Conservation (phyloP, 768 basidiomycete species). For the Mrakia gelida region DNA sequence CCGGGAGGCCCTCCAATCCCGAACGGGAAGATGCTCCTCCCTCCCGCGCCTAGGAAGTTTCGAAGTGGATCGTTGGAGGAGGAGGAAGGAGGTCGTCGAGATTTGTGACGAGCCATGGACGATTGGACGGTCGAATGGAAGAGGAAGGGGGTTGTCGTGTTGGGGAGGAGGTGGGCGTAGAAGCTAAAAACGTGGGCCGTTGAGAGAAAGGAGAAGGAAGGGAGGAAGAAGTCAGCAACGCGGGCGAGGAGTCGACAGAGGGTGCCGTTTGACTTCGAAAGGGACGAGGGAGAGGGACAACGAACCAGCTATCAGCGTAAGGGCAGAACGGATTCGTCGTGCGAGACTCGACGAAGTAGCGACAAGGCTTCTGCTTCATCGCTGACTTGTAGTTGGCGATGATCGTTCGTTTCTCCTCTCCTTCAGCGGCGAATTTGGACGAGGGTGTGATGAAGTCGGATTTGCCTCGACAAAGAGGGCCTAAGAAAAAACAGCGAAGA, state of each 20-base stretch:
- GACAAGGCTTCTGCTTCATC: not conserved
- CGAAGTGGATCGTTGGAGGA: not conserved
- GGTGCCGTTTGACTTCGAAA: not conserved
- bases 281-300: not conserved
- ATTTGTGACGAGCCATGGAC: slow-evolving; percentile 2
- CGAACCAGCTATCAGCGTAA: not conserved
- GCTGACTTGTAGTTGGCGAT: slow-evolving; percentile 1
- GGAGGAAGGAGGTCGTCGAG: not conserved
- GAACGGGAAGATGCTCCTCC: not conserved
- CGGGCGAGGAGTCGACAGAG: not conserved
- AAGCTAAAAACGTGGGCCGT: not conserved
- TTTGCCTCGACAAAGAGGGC: slow-evolving; percentile 6
- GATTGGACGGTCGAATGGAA: not conserved
- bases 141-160: not conserved
- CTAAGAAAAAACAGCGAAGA: not conserved
- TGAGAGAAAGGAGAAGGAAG: not conserved
- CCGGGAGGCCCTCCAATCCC: not conserved
- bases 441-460: slow-evolving; percentile 6
- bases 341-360: not conserved
- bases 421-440: not conserved
- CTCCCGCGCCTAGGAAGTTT: not conserved
- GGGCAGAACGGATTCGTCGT: not conserved
- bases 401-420: slow-evolving; percentile 5
- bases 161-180: slow-evolving; percentile 7
- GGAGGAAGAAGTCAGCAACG: not conserved